Percentiles rank a stretch among this genome's conserved stretches.
These are phyloP conservation scores for Raphanus sativus DNA, from an alignment of 345 rosid genomes.

Conservation along the genomic window DNA sequence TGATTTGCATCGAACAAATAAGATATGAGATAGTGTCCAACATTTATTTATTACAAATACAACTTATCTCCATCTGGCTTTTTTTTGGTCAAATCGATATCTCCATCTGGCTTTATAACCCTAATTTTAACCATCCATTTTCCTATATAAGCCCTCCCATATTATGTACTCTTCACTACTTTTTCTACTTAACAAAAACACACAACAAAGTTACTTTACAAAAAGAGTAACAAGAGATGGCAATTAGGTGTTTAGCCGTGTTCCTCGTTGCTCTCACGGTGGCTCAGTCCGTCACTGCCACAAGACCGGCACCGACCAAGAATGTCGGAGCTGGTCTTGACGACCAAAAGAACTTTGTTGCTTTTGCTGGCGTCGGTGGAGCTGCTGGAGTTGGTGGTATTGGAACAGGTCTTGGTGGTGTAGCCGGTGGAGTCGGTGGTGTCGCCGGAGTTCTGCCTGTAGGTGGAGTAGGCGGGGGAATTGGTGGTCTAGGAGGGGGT, in stretches of 20 bases:
- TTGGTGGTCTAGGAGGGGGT: conserved; percentile 40
- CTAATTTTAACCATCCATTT: conserved; percentile 23
- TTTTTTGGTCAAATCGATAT: no score
- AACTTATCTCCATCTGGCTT: conserved; percentile 24
- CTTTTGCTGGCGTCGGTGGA: conserved; percentile 59
- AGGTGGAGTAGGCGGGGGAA: conserved; percentile 36
- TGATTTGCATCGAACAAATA: conserved; percentile 23
- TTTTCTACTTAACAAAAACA: conserved; percentile 16
- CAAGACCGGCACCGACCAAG: conserved; percentile 46
- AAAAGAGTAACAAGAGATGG: conserved; percentile 15
- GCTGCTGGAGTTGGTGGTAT: conserved; percentile 24
- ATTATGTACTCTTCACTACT: conserved; percentile 14
- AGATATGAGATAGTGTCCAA: conserved; percentile 32
- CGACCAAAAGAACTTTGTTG: conserved; percentile 58
- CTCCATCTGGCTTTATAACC: conserved; percentile 30
- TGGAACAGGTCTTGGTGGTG: conserved; percentile 32
- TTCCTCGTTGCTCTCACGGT: conserved; percentile 29
- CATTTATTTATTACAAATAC: conserved; percentile 1
- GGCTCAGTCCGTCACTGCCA: conserved; percentile 35
- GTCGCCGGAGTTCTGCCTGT: conserved; percentile 24
- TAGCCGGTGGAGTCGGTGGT: conserved; percentile 33
- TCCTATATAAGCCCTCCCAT: conserved; percentile 27
- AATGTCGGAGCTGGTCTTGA: conserved; percentile 48
- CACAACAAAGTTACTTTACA: neutral
- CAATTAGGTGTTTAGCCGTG: conserved; percentile 18